phyloP scores from a whole-genome alignment of 257 asterid genomes.

The Solanum pimpinellifolium region DNA sequence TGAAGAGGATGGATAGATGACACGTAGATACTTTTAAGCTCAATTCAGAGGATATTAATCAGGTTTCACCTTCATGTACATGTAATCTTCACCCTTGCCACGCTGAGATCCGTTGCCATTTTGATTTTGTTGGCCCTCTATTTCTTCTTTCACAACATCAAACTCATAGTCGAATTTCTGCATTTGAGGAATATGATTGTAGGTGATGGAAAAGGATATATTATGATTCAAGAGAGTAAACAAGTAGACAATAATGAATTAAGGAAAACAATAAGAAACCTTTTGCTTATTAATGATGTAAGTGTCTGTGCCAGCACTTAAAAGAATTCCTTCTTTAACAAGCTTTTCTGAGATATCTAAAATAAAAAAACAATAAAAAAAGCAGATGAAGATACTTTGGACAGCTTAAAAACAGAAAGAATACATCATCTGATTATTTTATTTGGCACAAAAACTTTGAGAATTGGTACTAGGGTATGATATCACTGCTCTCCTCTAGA shows the following conservation, averaged over 20 bases:
- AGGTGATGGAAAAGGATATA: not conserved
- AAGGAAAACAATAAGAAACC: conserved; percentile 24
- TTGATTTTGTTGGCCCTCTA: conserved; percentile 14
- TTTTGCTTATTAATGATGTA: conserved; percentile 46
- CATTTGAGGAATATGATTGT: conserved; percentile 3
- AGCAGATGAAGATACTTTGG: not conserved
- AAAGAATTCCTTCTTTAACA: conserved; percentile 43
- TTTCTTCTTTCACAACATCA: conserved; percentile 79
- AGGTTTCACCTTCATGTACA: conserved; percentile 71
- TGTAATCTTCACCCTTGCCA: conserved; percentile 25
- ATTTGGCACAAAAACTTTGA: not conserved
- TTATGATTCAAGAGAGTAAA: not conserved
- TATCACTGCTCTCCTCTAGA: conserved; percentile 4
- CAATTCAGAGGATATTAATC: not conserved
- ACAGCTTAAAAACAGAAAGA: not conserved
- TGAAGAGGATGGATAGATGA: not conserved
- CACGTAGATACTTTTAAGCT: not conserved
- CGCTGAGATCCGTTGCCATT: conserved; percentile 20
- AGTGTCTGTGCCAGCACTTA: conserved; percentile 44
- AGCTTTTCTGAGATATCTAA: conserved; percentile 76
- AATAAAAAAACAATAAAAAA: not conserved
- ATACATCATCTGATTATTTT: not conserved
- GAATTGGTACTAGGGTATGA: not conserved
- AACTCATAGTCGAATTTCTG: conserved; percentile 57
- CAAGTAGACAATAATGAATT: not conserved